phyloP scores from a whole-genome alignment of 345 rosid species.

The Brassica rapa region DNA sequence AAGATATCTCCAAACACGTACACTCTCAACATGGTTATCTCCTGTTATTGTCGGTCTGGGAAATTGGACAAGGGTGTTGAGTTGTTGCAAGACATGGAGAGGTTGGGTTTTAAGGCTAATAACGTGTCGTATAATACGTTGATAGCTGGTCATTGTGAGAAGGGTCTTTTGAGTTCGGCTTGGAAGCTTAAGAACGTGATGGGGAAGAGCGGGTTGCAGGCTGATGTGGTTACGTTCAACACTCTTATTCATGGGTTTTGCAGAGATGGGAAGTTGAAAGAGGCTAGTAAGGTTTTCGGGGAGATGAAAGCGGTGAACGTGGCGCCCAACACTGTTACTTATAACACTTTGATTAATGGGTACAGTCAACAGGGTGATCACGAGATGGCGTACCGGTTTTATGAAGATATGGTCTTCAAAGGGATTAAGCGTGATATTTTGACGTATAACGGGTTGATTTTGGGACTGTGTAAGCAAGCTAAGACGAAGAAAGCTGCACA shows the following conservation, averaged over 20 bases:
- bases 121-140: conserved; percentile 64
- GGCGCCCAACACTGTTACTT: conserved; percentile 63
- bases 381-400: conserved; percentile 62
- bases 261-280: conserved; percentile 54
- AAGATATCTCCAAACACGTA: conserved; percentile 75
- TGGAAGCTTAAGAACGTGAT: conserved; percentile 61
- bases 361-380: conserved; percentile 53
- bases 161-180: conserved; percentile 67
- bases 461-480: conserved; percentile 80
- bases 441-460: conserved; percentile 77
- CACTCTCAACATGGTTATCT: conserved; percentile 72
- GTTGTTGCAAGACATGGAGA: conserved; percentile 57
- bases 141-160: conserved; percentile 68
- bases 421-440: conserved; percentile 65
- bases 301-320: conserved; percentile 68
- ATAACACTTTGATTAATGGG: conserved; percentile 76
- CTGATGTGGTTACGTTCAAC: conserved; percentile 69
- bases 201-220: conserved; percentile 52
- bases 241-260: conserved; percentile 70
- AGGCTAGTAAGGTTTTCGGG: conserved; percentile 59
- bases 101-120: conserved; percentile 53
- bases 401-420: conserved; percentile 63
- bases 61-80: conserved; percentile 65
- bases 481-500: conserved; percentile 91
- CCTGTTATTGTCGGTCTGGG: conserved; percentile 60